Evolutionary conservation across 1,139 yeast species (phyloP).

Genomic region (Yamadazyma dendronema): DNA sequence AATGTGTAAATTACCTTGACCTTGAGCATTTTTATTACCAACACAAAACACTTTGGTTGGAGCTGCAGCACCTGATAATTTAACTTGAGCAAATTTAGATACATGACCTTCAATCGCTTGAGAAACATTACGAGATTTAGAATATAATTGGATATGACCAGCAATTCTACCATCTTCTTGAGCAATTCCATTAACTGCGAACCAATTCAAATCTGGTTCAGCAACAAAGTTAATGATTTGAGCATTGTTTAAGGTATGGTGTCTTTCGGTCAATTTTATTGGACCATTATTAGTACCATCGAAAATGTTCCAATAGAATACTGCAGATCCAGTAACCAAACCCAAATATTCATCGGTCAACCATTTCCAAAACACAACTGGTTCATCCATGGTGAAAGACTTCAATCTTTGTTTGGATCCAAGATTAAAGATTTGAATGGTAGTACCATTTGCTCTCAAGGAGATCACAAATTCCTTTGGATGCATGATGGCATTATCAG

Average conservation of each 20-base stretch:
- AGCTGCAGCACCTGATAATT: constrained; percentile 67
- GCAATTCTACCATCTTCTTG: constrained; percentile 94
- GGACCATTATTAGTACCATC: constrained; percentile 84
- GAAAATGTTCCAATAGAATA: constrained; percentile 81
- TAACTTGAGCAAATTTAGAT: constrained; percentile 77
- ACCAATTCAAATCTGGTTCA: constrained; percentile 84
- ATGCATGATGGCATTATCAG: constrained; percentile 97
- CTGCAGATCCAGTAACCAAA: constrained; percentile 72
- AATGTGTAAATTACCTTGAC: constrained; percentile 85
- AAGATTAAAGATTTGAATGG: constrained; percentile 90
- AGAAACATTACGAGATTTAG: constrained; percentile 84
- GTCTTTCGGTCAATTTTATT: constrained; percentile 75
- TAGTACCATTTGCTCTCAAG: constrained; percentile 93
- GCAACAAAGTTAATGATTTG: constrained; percentile 92
- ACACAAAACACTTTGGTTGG: constrained; percentile 90
- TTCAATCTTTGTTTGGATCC: constrained; percentile 85
- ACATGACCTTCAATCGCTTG: constrained; percentile 99
- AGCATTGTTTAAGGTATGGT: constrained; percentile 71
- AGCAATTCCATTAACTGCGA: constrained; percentile 91
- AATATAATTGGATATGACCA: constrained; percentile 92
- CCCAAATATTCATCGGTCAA: constrained; percentile 71
- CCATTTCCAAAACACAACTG: constrained; percentile 97
- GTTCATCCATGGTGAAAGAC: constrained; percentile 82
- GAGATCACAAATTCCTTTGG: constrained; percentile 87
- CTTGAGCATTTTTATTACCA: constrained; percentile 81